A percentile compares a stretch with the other conserved stretches of the same genome.
These are phyloP conservation scores for Talaromyces islandicus DNA, from an alignment of 2,329 filamentous ascomycete species.

Conservation along the genomic window DNA sequence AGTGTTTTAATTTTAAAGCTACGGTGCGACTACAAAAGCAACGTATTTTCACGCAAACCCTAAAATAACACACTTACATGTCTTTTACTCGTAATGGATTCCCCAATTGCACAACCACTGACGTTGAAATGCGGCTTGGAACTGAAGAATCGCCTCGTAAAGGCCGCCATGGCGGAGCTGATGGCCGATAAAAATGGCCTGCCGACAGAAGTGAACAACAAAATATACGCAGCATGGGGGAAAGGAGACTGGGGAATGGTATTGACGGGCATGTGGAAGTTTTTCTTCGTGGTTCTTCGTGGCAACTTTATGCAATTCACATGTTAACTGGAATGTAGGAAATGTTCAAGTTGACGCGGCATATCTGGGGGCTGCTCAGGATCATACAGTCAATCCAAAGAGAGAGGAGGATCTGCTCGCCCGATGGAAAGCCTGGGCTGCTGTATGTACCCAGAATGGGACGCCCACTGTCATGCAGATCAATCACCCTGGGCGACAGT, in stretches of 20 bases:
- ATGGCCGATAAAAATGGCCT: constrained; percentile 3
- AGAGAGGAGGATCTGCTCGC: constrained; percentile 12
- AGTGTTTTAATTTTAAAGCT: neutral
- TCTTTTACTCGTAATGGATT: constrained; percentile 1
- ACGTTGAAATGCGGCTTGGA: constrained; percentile 6
- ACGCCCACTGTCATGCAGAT: constrained; percentile 40
- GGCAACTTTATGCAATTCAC: neutral
- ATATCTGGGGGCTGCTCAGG: constrained; percentile 29
- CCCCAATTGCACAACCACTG: constrained; percentile 1
- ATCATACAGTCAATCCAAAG: constrained; percentile 16
- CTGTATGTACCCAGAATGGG: constrained; percentile 28
- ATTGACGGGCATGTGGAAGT: constrained; percentile 33
- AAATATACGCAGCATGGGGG: constrained; percentile 48
- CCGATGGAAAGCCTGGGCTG: constrained; percentile 24
- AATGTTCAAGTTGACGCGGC: constrained; percentile 42
- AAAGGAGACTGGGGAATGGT: constrained; percentile 37
- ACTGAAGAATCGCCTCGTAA: constrained; percentile 5
- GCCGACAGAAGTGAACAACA: neutral
- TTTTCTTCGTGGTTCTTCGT: neutral
- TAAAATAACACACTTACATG: neutral
- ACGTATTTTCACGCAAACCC: neutral
- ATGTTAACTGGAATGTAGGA: constrained; percentile 14
- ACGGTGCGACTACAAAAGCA: neutral
- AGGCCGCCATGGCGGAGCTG: constrained; percentile 8
- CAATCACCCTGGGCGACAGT: constrained; percentile 42